A percentile compares a stretch with the other conserved stretches of the same genome.
Conservation (phyloP, 2,329 filamentous ascomycete genomes). For the Fusarium citri region DNA sequence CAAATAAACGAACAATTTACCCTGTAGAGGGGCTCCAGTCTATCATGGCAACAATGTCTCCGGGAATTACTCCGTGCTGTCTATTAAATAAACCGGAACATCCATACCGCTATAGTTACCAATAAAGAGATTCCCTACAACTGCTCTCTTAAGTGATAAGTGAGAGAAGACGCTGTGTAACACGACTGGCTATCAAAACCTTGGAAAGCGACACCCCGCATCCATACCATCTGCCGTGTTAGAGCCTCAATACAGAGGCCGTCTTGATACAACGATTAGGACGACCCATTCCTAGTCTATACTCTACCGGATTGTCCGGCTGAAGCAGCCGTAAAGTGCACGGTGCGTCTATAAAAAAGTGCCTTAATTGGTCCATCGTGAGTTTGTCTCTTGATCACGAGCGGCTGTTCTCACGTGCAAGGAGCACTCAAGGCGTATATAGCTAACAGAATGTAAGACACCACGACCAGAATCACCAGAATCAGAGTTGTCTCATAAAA, state of each 20-base stretch:
- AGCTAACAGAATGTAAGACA: slow-evolving; percentile 8
- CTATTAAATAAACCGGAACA: slow-evolving; percentile 35
- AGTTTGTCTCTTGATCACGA: slow-evolving; percentile 24
- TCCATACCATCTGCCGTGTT: background rate
- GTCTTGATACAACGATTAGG: background rate
- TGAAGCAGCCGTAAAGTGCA: background rate
- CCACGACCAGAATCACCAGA: background rate
- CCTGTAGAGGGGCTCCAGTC: slow-evolving; percentile 31
- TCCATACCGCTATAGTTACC: slow-evolving; percentile 7
- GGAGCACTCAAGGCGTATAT: slow-evolving; percentile 1
- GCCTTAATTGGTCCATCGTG: slow-evolving; percentile 16
- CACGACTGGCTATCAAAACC: background rate
- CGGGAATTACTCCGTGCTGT: slow-evolving; percentile 46
- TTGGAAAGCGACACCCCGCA: slow-evolving; percentile 15
- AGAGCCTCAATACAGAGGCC: slow-evolving; percentile 12
- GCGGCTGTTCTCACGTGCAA: slow-evolving; percentile 16
- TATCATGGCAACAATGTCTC: slow-evolving; percentile 40
- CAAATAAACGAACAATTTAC: slow-evolving; percentile 31
- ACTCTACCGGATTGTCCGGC: background rate
- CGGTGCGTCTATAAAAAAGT: background rate
- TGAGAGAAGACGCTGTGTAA: slow-evolving; percentile 5
- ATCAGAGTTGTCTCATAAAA: background rate
- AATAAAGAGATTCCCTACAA: slow-evolving; percentile 5
- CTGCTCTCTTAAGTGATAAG: background rate
- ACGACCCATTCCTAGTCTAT: background rate